phyloP scores from a whole-genome alignment of 140 eudicot genomes.

The Ambrosia hybrid region DNA sequence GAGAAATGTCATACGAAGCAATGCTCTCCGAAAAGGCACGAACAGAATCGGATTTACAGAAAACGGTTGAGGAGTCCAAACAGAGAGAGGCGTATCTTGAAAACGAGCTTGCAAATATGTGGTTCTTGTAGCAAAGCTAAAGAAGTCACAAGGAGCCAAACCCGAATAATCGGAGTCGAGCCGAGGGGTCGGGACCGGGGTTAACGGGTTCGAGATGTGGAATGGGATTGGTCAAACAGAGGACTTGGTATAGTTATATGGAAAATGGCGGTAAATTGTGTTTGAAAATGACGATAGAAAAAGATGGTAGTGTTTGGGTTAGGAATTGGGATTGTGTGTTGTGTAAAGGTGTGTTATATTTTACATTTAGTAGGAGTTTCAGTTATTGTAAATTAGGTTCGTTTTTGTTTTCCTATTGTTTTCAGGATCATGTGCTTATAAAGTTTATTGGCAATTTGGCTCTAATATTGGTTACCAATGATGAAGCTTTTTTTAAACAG shows the following conservation, averaged over 20 bases:
- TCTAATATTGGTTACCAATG: background rate
- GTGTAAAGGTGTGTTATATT: conserved; percentile 18
- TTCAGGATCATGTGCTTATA: background rate
- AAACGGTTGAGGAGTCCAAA: conserved; percentile 73
- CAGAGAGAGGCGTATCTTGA: conserved; percentile 90
- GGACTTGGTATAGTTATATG: conserved; percentile 10
- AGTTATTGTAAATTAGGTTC: conserved; percentile 20
- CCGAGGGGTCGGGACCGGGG: conserved; percentile 1
- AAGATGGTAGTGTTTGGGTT: conserved; percentile 19
- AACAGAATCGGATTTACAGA: conserved; percentile 60
- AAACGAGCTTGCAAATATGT: conserved; percentile 94
- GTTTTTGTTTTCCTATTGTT: background rate
- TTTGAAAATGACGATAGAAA: conserved; percentile 4
- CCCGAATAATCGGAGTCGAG: conserved; percentile 41
- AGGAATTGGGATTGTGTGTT: conserved; percentile 22
- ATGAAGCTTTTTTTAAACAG: too few relatives aligned
- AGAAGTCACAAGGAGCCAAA: conserved; percentile 59
- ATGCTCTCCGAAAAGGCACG: conserved; percentile 63
- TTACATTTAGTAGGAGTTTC: background rate
- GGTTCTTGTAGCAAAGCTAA: conserved; percentile 88
- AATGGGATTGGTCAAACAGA: conserved; percentile 20
- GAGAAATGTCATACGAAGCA: conserved; percentile 76
- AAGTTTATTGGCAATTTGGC: background rate
- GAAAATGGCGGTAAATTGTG: background rate
- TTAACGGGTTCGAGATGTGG: conserved; percentile 39